Evolutionary conservation across 192 early-diverging fungal genomes (phyloP), one percentile per base, ranked within the genome.

Genomic region (Obelidium mucronatum): DNA sequence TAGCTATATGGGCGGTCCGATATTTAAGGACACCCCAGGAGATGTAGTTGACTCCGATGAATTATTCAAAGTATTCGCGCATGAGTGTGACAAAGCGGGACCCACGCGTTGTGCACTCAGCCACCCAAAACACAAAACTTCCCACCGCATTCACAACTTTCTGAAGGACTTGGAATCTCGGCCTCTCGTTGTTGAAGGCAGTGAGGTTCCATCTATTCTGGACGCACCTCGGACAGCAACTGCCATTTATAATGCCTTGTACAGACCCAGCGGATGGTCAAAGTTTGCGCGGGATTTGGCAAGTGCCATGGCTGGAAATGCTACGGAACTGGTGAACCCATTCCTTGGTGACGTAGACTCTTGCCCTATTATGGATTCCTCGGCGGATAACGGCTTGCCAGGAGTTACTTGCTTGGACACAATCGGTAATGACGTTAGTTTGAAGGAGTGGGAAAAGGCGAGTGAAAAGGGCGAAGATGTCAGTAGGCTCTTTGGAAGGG

Each of bases 1-100:
- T n/a, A n/a, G n/a, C n/a, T 59, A 59, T 33, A 59, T 59, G 58
- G 58, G 58, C 1, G 58, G 58, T 30, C 58, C 58, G 22, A 33
- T 59, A 13, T 59, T 59, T 28, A 59, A 59, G 33, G 58, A 59
- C 11, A 15, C 58, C 11, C 58, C 58, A 24, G 58, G 71, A 2
- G 52, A 28, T 36, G n/a, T 60, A 8, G 34, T 37, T 51, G 33
- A 73, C 33, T 36, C 52, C 0, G 71, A 73, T 34, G 82, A 78
- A 6, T 73, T 66, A 11, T 40, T 79, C 40, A 77, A 79, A 34
- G 70, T 40, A 31, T 79, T 85, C 40, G 78, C 72, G 24, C 19
- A 60, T 2, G 35, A 54, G 22, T 85, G 84, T 73, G 80, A 83
- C 53, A 34, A 33, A 1, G 82, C 82, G 17, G 82, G 82, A 17